Percentiles rank a stretch among this genome's conserved stretches.
Evolutionary conservation across 2,329 filamentous ascomycete species (phyloP).

Genomic region (Botrytis galanthina): DNA sequence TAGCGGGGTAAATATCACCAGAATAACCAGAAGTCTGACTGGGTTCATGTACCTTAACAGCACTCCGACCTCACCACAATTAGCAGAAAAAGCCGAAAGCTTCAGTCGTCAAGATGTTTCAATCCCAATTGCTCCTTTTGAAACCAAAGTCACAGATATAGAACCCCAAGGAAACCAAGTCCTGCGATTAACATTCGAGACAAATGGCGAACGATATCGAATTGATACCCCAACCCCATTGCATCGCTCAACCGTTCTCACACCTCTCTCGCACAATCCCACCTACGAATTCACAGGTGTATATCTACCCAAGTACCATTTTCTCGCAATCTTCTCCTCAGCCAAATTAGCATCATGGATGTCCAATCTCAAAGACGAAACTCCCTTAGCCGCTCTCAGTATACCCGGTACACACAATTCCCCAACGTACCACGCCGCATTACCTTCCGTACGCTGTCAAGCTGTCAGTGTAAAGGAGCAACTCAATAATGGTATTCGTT

Average conservation of each 20-base stretch:
- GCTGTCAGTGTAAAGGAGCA: constrained; percentile 74
- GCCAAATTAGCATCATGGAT: constrained; percentile 76
- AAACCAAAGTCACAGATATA: constrained; percentile 61
- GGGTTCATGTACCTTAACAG: constrained; percentile 46
- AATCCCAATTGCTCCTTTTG: constrained; percentile 66
- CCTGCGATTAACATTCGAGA: constrained; percentile 71
- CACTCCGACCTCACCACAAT: constrained; percentile 36
- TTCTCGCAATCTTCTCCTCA: constrained; percentile 67
- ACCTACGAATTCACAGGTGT: constrained; percentile 62
- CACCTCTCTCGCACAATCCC: constrained; percentile 51
- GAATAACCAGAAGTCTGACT: constrained; percentile 48
- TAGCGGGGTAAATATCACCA: constrained; percentile 34
- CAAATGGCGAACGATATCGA: constrained; percentile 63
- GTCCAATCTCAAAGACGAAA: constrained; percentile 67
- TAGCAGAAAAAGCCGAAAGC: constrained; percentile 54
- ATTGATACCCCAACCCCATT: constrained; percentile 68
- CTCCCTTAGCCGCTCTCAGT: constrained; percentile 74
- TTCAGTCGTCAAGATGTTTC: constrained; percentile 62
- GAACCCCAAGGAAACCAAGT: constrained; percentile 60
- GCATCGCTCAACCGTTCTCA: constrained; percentile 59
- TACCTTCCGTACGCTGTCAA: constrained; percentile 93
- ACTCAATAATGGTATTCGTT: constrained; percentile 85
- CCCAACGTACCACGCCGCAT: constrained; percentile 76
- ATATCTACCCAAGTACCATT: constrained; percentile 56
- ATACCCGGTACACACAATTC: constrained; percentile 97